A percentile compares a stretch with the other conserved stretches of the same genome.
Conservation (phyloP, 148 eudicot genomes). For the Euryodendron excelsum region DNA sequence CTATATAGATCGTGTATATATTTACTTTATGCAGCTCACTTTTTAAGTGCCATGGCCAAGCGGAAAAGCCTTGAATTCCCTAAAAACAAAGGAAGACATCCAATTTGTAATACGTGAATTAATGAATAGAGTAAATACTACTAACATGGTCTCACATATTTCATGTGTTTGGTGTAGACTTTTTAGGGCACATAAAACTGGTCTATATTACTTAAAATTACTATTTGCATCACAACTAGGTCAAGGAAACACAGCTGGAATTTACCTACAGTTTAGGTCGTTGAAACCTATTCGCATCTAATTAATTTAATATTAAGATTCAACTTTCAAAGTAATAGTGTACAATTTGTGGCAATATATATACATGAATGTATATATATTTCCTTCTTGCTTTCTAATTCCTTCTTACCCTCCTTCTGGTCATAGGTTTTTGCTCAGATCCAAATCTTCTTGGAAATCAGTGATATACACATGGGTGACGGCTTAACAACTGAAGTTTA, state of each 20-base stretch:
- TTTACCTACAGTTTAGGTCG: no score
- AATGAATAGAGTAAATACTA: not conserved
- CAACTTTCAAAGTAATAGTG: not conserved
- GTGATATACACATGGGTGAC: constrained; percentile 12
- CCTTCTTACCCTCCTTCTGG: not conserved
- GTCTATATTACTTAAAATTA: not conserved
- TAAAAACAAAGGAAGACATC: not conserved
- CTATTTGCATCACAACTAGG: no score
- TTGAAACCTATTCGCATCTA: not conserved
- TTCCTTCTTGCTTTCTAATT: not conserved
- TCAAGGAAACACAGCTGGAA: no score
- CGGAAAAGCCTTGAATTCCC: not conserved
- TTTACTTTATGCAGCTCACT: no score
- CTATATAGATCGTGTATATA: no score
- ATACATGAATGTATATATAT: no score
- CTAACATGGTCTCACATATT: not conserved
- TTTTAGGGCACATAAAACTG: not conserved
- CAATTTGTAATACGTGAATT: not conserved
- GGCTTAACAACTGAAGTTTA: not conserved
- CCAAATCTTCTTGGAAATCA: constrained; percentile 2
- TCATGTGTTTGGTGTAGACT: not conserved
- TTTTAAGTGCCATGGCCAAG: not conserved
- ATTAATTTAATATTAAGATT: not conserved
- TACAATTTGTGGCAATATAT: no score
- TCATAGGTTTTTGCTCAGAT: not conserved